These are phyloP conservation scores for Pilatotrama ljubarskyi DNA, from an alignment of 768 basidiomycete genomes.

Conservation along the genomic window DNA sequence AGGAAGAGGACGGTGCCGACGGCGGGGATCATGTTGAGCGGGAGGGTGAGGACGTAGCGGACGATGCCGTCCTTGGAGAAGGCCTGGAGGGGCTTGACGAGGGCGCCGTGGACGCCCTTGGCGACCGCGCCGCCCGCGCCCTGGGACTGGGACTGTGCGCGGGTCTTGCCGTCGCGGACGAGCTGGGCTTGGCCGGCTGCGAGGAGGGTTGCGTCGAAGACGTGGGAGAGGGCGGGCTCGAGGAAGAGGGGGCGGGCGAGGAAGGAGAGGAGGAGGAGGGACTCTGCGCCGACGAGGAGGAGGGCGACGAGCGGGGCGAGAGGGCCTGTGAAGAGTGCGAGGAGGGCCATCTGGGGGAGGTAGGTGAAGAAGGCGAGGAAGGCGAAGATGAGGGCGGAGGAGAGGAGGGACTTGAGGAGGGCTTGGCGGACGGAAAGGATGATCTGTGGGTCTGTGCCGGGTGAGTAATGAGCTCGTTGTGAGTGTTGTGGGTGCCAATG, in stretches of 20 bases:
- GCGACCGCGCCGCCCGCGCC: conserved; percentile 26
- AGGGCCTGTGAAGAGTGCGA: conserved; percentile 63
- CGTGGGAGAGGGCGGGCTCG: conserved; percentile 41
- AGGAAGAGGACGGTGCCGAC: conserved; percentile 67
- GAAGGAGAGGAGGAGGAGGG: conserved; percentile 42
- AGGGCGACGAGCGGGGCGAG: conserved; percentile 52
- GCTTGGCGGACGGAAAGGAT: conserved; percentile 34
- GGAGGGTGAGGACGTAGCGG: conserved; percentile 62
- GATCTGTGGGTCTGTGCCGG: conserved; percentile 19
- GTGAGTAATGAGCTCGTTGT: not conserved
- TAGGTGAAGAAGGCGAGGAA: conserved; percentile 60
- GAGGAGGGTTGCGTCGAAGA: conserved; percentile 50
- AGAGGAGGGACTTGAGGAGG: conserved; percentile 39
- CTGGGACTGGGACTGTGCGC: conserved; percentile 36
- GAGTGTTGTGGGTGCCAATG: no score
- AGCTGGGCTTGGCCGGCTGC: conserved; percentile 42
- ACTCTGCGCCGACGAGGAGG: conserved; percentile 43
- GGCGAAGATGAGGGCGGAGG: conserved; percentile 41
- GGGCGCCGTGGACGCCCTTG: conserved; percentile 46
- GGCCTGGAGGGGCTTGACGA: conserved; percentile 48
- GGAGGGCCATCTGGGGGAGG: conserved; percentile 65
- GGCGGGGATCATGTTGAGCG: conserved; percentile 66
- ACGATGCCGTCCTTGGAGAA: conserved; percentile 48
- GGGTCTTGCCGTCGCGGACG: conserved; percentile 33
- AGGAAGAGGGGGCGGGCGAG: conserved; percentile 49